Conservation (phyloP, 1,284 basidiomycete genomes). For the Peniophora sp. region DNA sequence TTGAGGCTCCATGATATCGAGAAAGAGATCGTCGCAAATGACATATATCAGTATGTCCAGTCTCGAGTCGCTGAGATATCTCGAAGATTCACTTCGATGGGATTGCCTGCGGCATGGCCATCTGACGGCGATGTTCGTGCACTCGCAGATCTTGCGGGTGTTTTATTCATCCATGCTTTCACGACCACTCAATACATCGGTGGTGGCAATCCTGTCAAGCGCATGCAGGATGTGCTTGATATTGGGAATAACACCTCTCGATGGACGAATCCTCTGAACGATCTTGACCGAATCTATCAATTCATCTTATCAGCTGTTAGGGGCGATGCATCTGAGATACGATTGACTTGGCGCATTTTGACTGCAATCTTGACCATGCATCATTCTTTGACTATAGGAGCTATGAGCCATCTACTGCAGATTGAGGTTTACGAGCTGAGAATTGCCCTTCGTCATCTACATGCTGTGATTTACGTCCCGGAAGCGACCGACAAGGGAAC, state of each 20-base stretch:
- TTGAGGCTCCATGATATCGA: background rate
- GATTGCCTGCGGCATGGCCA: background rate
- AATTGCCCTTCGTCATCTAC: background rate
- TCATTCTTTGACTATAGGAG: background rate
- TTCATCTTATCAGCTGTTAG: background rate
- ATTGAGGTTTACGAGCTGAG: background rate
- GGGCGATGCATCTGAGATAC: background rate
- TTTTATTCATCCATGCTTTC: background rate
- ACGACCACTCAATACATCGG: background rate
- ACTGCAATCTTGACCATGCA: background rate
- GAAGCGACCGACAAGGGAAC: background rate
- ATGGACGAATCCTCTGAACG: background rate
- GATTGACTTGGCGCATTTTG: background rate
- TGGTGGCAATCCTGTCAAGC: background rate
- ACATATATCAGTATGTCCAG: background rate
- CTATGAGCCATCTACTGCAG: background rate
- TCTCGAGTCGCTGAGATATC: too few relatives aligned
- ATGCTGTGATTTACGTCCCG: background rate
- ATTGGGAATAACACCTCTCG: background rate
- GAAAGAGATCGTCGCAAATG: background rate
- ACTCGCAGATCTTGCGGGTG: background rate
- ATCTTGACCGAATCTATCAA: background rate
- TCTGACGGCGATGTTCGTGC: background rate
- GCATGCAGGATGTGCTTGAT: background rate
- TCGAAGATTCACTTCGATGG: background rate